Conservation (phyloP, 2,329 filamentous ascomycete genomes). For the Ophiostoma sp. region DNA sequence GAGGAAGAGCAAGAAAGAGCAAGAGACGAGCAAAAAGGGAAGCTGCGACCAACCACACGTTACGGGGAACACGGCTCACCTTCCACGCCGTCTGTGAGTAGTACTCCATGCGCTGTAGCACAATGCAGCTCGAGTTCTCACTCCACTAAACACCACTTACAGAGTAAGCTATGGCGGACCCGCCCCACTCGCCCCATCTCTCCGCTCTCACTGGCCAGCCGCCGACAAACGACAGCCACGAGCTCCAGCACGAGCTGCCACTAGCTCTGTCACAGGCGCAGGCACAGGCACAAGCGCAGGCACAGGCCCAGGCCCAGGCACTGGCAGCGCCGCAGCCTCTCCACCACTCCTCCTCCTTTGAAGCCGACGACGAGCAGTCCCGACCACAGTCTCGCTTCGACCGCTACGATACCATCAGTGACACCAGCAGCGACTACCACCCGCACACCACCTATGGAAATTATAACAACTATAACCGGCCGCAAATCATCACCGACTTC, state of each 20-base stretch:
- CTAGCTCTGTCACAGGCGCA: not conserved
- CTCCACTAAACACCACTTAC: not conserved
- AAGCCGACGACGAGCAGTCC: slow-evolving; percentile 12
- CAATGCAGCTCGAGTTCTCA: not conserved
- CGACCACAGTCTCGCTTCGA: not conserved
- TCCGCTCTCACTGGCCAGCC: slow-evolving; percentile 3
- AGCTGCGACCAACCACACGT: slow-evolving; percentile 1
- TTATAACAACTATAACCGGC: not conserved
- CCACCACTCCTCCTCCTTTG: not conserved
- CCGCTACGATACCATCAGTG: not conserved
- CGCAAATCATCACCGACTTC: not conserved
- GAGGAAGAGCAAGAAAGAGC: not conserved
- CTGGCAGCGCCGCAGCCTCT: not conserved
- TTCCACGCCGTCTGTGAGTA: not conserved
- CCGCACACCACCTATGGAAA: not conserved
- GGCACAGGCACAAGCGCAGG: not conserved
- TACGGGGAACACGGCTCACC: slow-evolving; percentile 9
- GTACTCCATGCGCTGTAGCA: not conserved
- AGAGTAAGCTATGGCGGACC: slow-evolving; percentile 8
- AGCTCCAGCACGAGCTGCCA: not conserved
- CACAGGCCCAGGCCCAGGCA: not conserved
- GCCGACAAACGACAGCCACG: not conserved
- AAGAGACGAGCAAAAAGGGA: not conserved
- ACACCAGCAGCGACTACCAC: slow-evolving; percentile 10
- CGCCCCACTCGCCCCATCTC: not conserved